These are phyloP conservation scores for Aspergillus sp. DNA, from an alignment of 2,329 filamentous ascomycete species.

Conservation along the genomic window DNA sequence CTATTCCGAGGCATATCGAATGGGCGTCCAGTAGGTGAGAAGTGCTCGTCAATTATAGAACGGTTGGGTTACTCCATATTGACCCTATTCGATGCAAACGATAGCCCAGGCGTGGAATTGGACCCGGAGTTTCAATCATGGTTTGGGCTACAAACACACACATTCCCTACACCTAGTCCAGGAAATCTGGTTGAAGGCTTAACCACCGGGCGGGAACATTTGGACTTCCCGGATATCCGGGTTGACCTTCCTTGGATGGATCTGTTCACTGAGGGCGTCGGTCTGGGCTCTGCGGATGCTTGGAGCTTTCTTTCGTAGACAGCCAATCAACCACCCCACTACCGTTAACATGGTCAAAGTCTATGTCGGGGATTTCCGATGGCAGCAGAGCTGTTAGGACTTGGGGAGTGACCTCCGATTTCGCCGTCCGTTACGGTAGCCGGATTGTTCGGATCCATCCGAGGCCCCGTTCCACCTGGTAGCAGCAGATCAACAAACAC, in stretches of 20 bases:
- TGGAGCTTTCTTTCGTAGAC: slow-evolving; percentile 10
- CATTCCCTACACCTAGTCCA: background rate
- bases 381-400: too few relatives aligned
- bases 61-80: slow-evolving; percentile 18
- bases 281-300: slow-evolving; percentile 11
- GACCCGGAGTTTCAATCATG: slow-evolving; percentile 25
- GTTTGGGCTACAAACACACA: slow-evolving; percentile 23
- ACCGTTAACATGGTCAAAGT: background rate
- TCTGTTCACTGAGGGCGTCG: slow-evolving; percentile 12
- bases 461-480: background rate
- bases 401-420: background rate
- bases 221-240: slow-evolving; percentile 8
- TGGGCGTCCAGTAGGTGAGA: slow-evolving; percentile 19
- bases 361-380: too few relatives aligned
- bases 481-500: too few relatives aligned
- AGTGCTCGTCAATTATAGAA: slow-evolving; percentile 19
- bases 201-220: background rate
- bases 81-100: slow-evolving; percentile 15
- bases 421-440: background rate
- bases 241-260: slow-evolving; percentile 16
- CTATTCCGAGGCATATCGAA: slow-evolving; percentile 12
- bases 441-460: background rate
- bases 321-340: background rate
- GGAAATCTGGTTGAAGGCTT: background rate
- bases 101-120: slow-evolving; percentile 11